Conservation (phyloP, 768 basidiomycete species). For the Naganishia onofrii region DNA sequence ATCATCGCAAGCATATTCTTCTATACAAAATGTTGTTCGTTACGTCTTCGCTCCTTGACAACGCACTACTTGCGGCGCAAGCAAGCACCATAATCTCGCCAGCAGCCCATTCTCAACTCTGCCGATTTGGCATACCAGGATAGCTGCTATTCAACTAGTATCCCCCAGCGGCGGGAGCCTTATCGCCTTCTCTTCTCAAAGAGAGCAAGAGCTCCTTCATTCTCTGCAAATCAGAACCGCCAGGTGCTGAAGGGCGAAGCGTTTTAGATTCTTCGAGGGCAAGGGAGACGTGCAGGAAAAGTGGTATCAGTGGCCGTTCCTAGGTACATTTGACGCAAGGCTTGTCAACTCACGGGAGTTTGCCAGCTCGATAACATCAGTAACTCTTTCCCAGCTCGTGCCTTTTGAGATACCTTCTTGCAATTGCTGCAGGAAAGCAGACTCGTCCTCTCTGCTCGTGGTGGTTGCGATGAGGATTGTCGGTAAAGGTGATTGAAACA, state of each 20-base stretch:
- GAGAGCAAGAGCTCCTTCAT: constrained; percentile 90
- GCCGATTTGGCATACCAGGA: background rate
- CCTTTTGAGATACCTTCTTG: constrained; percentile 76
- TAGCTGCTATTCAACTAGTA: constrained; percentile 61
- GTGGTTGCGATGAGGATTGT: constrained; percentile 2
- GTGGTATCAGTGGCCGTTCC: background rate
- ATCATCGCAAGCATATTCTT: background rate
- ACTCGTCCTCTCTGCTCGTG: constrained; percentile 72
- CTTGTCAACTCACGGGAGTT: constrained; percentile 65
- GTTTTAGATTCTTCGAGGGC: constrained; percentile 89
- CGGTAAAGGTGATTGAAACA: too few relatives aligned
- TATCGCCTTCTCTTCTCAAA: constrained; percentile 82
- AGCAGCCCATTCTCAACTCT: background rate
- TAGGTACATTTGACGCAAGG: background rate
- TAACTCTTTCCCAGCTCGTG: constrained; percentile 95
- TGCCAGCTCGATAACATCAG: constrained; percentile 76
- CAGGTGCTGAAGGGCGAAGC: constrained; percentile 75
- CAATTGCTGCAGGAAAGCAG: constrained; percentile 69
- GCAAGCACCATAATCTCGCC: background rate
- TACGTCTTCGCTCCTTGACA: background rate
- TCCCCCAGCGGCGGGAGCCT: constrained; percentile 87
- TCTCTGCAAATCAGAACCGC: constrained; percentile 81
- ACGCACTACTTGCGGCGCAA: background rate
- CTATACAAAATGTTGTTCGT: background rate
- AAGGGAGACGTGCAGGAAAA: too few relatives aligned